These are phyloP conservation scores for Penicillium olsonii DNA, from an alignment of 2,329 filamentous ascomycete genomes.

Conservation along the genomic window DNA sequence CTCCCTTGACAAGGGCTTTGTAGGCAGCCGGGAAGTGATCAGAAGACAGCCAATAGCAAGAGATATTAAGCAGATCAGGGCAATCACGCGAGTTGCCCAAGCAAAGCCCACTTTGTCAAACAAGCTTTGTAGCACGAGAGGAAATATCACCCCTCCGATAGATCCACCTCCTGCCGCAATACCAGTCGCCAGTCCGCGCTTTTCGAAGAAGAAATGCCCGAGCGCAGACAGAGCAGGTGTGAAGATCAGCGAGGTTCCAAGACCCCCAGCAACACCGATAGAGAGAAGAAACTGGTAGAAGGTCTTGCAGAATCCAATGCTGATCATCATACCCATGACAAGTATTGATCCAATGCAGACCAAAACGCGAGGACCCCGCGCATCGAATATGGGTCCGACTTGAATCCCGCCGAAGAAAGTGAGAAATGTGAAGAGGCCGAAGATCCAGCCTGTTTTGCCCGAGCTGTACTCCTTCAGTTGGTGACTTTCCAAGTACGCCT, in stretches of 20 bases:
- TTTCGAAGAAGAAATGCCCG: constrained; percentile 28
- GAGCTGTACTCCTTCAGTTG: constrained; percentile 33
- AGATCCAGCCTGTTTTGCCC: constrained; percentile 38
- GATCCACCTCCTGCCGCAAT: constrained; percentile 51
- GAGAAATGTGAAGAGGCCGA: constrained; percentile 35
- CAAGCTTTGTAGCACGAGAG: constrained; percentile 51
- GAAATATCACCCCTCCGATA: constrained; percentile 57
- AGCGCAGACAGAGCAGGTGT: constrained; percentile 25
- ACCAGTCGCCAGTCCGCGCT: constrained; percentile 36
- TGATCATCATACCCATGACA: too few species aligned
- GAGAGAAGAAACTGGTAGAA: constrained; percentile 31
- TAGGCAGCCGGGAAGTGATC: constrained; percentile 13
- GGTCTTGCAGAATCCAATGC: too few species aligned
- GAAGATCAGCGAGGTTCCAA: constrained; percentile 19
- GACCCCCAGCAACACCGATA: constrained; percentile 23
- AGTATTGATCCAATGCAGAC: too few species aligned
- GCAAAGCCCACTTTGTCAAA: constrained; percentile 52
- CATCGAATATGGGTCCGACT: too few species aligned
- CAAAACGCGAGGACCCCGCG: too few species aligned
- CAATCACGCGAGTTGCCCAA: constrained; percentile 57
- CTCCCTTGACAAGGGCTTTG: constrained; percentile 2
- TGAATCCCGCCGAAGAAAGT: constrained; percentile 35
- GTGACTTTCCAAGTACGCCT: constrained; percentile 32
- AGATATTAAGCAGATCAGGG: constrained; percentile 51
- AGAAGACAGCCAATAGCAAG: constrained; percentile 40